Evolutionary conservation across 2,329 filamentous ascomycete species (phyloP), one percentile per base, ranked within the genome.

Genomic region (Verticillium tricorpus): DNA sequence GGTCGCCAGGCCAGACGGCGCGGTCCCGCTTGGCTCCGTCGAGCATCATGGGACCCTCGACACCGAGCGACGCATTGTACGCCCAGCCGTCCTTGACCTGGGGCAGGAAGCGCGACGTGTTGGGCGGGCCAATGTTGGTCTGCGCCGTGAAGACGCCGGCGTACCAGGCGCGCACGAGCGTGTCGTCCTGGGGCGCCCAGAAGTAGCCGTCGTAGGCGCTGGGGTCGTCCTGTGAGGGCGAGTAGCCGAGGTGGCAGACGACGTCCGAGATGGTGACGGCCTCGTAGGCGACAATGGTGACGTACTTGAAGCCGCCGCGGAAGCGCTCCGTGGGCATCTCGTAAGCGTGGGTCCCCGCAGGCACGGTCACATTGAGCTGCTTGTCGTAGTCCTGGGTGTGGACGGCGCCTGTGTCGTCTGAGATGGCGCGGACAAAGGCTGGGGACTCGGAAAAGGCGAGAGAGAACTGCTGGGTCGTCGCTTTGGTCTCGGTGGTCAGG

Each of bases 1-100:
- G 82, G 66, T 86, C 84, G 2, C 83, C 84, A 2, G 84, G 81
- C 82, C 83, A 86, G 2, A 86, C 80, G 2, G 83, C 73, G 6
- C 81, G 75, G 66, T 85, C 83, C 35, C 82, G 76, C 69, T 85
- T 85, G 1, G 82, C 80, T 3, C 82, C 83, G 67, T 85, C 82
- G n/a, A 74, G 72, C 50, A 75, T 72, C 28, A 73, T 70, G 14
- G 73, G 70, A 19, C 67, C 58, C 2, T 70, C 73, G 3, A 69
- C 68, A 8, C 73, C 72, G 32, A 77, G 67, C 0, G 69, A 67
- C 14, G 68, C 71, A 61, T 75, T 71, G 60, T 74, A 73, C 7
- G 66, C 68, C 74, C 74, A 76, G 1, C 78, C 81, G 22, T 72
- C 74, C 12, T 64, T 65, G 45, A 84, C 60, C 77, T 80, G 67